Percentiles rank a stretch among this genome's conserved stretches.
Conservation (phyloP, 2,329 filamentous ascomycete species). For the Cordyceps militaris region DNA sequence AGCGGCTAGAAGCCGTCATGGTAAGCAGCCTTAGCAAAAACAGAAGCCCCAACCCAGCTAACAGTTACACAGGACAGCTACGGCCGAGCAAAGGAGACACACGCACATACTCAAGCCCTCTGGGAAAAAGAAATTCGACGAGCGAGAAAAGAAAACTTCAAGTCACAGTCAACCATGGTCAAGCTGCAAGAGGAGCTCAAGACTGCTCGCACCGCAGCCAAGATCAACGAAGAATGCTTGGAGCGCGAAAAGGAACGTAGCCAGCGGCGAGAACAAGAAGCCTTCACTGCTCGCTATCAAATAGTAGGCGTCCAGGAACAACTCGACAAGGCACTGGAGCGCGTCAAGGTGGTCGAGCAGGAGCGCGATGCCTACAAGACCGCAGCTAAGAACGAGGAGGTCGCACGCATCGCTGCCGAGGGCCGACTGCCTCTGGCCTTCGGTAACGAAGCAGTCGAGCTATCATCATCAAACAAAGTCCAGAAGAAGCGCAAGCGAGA, state of each 20-base stretch:
- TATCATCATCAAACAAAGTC: slow-evolving; percentile 52
- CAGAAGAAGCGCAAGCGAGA: slow-evolving; percentile 19
- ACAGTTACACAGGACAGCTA: slow-evolving; percentile 55
- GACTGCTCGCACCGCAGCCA: slow-evolving; percentile 46
- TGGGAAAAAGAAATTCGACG: slow-evolving; percentile 70
- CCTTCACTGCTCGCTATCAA: slow-evolving; percentile 59
- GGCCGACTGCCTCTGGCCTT: slow-evolving; percentile 60
- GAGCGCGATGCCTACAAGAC: slow-evolving; percentile 70
- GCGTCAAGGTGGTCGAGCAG: slow-evolving; percentile 59
- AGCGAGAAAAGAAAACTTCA: slow-evolving; percentile 66
- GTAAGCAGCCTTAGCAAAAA: slow-evolving; percentile 44
- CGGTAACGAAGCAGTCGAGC: slow-evolving; percentile 46
- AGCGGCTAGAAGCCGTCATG: slow-evolving; percentile 62
- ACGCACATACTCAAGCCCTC: slow-evolving; percentile 56
- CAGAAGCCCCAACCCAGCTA: slow-evolving; percentile 9
- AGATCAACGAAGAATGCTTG: slow-evolving; percentile 51
- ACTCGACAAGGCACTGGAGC: slow-evolving; percentile 55
- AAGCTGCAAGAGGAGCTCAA: slow-evolving; percentile 72
- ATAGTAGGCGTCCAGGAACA: slow-evolving; percentile 60
- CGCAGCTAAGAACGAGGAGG: slow-evolving; percentile 65
- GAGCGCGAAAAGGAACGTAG: slow-evolving; percentile 57
- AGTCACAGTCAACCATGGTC: slow-evolving; percentile 60
- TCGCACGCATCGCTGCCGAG: slow-evolving; percentile 65
- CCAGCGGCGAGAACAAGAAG: slow-evolving; percentile 58
- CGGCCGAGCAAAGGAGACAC: slow-evolving; percentile 61